Evolutionary conservation across 148 eudicot genomes (phyloP).

Genomic region (Rhododendron ovatum): DNA sequence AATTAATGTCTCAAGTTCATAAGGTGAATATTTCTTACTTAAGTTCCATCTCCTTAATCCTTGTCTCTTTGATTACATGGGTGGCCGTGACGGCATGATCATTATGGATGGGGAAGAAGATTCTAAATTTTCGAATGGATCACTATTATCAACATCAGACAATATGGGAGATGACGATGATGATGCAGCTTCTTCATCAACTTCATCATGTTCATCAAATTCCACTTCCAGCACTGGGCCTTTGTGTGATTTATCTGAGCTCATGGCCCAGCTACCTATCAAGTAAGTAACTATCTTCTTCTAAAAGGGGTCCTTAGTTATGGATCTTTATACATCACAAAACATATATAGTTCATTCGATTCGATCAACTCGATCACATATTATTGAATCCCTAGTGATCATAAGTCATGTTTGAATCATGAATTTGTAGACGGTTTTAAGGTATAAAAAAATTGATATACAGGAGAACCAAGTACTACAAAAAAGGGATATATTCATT

Average conservation of each 20-base stretch:
- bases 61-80: neutral
- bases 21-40: neutral
- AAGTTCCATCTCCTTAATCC: slow-evolving; percentile 17
- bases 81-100: slow-evolving; percentile 17
- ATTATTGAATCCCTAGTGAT: neutral
- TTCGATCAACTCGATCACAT: neutral
- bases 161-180: slow-evolving; percentile 23
- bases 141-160: slow-evolving; percentile 40
- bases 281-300: slow-evolving; percentile 44
- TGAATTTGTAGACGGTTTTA: neutral
- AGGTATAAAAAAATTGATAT: neutral
- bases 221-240: slow-evolving; percentile 24
- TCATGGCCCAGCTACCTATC: slow-evolving; percentile 81
- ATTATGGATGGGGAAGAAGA: slow-evolving; percentile 28
- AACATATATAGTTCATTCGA: neutral
- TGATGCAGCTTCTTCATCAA: slow-evolving; percentile 54
- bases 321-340: neutral
- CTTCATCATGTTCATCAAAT: slow-evolving; percentile 20
- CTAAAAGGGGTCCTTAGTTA: neutral
- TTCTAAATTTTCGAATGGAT: slow-evolving; percentile 34
- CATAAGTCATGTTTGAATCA: neutral
- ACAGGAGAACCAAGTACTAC: neutral
- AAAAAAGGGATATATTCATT: neutral
- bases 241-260: slow-evolving; percentile 53
- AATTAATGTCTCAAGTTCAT: slow-evolving; percentile 9